phyloP scores from a whole-genome alignment of 257 asterid species.

The Solanum paucissectum region DNA sequence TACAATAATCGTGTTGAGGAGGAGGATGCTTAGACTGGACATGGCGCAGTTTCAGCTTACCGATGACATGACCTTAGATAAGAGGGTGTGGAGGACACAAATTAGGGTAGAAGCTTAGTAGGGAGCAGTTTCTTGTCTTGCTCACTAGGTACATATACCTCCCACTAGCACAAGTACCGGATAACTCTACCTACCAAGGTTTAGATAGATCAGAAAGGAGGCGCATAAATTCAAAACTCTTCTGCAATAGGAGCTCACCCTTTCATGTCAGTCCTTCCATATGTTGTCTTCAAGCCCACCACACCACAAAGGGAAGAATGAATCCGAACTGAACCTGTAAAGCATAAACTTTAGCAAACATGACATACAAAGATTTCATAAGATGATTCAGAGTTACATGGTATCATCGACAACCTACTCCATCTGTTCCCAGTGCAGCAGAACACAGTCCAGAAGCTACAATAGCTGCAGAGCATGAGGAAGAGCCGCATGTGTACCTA shows the following conservation, averaged over 20 bases:
- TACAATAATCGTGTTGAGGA: background rate
- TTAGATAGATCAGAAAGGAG: background rate
- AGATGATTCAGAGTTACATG: conserved; percentile 10
- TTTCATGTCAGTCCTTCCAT: conserved; percentile 68
- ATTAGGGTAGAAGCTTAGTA: background rate
- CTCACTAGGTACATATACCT: background rate
- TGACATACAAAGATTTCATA: background rate
- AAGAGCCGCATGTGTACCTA: conserved; percentile 96
- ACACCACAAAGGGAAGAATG: conserved; percentile 95
- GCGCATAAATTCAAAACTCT: background rate
- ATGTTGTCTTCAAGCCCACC: conserved; percentile 89
- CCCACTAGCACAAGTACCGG: background rate
- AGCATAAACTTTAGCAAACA: conserved; percentile 7
- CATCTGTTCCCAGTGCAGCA: conserved; percentile 98
- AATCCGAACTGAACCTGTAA: conserved; percentile 84
- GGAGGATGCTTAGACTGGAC: background rate
- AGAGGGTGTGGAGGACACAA: background rate
- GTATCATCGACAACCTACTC: conserved; percentile 71
- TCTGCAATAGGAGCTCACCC: conserved; percentile 41
- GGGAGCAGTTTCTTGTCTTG: background rate
- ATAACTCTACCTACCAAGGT: background rate
- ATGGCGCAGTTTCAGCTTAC: background rate
- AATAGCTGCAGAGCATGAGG: conserved; percentile 95
- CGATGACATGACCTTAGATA: background rate
- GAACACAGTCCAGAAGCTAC: conserved; percentile 95